A percentile compares a stretch with the other conserved stretches of the same genome.
Evolutionary conservation across 129 eudicot genomes (phyloP).

Genomic region (Flaveria ramosissima): DNA sequence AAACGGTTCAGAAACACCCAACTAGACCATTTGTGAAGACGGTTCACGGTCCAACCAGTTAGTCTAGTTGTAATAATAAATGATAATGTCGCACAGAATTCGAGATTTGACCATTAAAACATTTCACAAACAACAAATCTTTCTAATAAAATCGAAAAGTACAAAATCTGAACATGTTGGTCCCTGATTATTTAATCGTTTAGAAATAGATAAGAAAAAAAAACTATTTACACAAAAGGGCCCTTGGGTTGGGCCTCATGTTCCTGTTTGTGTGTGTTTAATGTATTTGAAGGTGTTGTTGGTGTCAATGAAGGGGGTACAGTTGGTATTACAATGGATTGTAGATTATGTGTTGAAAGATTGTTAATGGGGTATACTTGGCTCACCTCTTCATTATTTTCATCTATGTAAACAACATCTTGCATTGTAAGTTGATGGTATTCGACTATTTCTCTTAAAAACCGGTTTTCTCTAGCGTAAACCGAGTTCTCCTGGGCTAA

Average conservation of each 20-base stretch:
- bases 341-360: constrained; percentile 41
- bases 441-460: constrained; percentile 83
- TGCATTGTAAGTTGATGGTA: constrained; percentile 96
- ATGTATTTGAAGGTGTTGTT: constrained; percentile 24
- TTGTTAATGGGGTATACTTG: constrained; percentile 70
- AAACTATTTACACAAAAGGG: constrained; percentile 29
- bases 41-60: too few relatives aligned
- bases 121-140: not conserved
- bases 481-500: constrained; percentile 89
- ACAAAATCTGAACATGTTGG: constrained; percentile 1
- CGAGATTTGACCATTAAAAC: constrained; percentile 13
- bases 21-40: too few relatives aligned
- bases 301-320: constrained; percentile 22
- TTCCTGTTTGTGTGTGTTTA: constrained; percentile 20
- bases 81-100: not conserved
- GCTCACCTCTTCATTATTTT: constrained; percentile 76
- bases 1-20: too few relatives aligned
- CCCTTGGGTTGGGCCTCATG: constrained; percentile 22
- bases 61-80: too few relatives aligned
- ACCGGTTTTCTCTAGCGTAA: constrained; percentile 80
- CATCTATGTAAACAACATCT: constrained; percentile 83
- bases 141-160: not conserved
- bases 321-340: constrained; percentile 38
- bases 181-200: not conserved
- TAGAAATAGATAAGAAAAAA: not conserved